Evolutionary conservation across 163 green algal genomes (phyloP), one percentile per base, ranked within the genome.

Genomic region (Scenedesmus sp.): DNA sequence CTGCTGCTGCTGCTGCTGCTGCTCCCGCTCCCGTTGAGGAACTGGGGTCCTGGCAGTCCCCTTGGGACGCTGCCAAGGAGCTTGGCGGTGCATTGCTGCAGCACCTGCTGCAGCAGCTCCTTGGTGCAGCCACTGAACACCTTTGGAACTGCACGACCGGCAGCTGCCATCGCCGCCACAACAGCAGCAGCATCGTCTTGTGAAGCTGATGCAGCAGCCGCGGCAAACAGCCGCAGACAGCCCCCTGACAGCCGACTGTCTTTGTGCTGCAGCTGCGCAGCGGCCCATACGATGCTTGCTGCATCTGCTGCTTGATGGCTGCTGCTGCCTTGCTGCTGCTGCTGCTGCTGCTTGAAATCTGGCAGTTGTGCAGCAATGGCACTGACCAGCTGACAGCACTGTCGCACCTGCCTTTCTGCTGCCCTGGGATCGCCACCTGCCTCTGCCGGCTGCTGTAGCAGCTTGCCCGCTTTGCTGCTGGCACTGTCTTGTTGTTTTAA

Each of bases 91-190:
- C 85, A 90, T 30, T 30, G 33, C 51, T 22, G 30, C n/a, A 90
- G 24, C 46, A 90, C 85, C 53, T 84, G 40, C 51, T 85, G 85
- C 33, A 90, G 37, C 70, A 85, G 20, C 68, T 85, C 49, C 70
- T 61, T 51, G 44, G 72, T 46, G 22, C 78, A 44, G 15, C 22
- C 65, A 10, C 35, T 49, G 40, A 81, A 90, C 18, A 90, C 53
- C 15, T n/a, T 81, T 26, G 33, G 30, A 13, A 90, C 7, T 26
- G 49, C 51, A 20, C 85, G 35, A 20, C 85, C 85, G n/a, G 85
- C 85, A 33, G 85, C 65, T 33, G 85, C 30, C 85, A 90, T 85
- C 6, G 70, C 85, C 51, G n/a, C 53, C 9, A 90, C 49, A 1
- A 85, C 85, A 40, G 70, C 70, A 15, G 70, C 46, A 44, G 68